Conservation (phyloP, 192 early-diverging fungal genomes). For the Umbelopsis vinacea region DNA sequence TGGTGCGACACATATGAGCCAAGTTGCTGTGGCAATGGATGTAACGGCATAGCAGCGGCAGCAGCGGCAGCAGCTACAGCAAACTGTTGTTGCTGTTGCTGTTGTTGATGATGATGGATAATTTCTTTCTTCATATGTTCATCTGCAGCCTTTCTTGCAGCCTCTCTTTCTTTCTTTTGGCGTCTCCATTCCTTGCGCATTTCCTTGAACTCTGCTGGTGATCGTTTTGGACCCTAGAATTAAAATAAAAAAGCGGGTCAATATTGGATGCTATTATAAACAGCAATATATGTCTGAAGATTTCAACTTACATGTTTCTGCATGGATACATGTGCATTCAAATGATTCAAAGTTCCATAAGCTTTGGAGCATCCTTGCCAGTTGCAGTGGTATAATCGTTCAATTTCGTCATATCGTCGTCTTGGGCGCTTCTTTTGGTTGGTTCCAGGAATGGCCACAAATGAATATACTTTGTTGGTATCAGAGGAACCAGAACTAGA, state of each 20-base stretch:
- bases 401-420: conserved; percentile 62
- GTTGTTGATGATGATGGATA: conserved; percentile 6
- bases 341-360: conserved; percentile 65
- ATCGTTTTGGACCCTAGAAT: conserved; percentile 54
- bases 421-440: conserved; percentile 61
- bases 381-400: conserved; percentile 61
- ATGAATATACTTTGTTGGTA: conserved; percentile 37
- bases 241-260: neutral
- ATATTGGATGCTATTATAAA: neutral
- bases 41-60: conserved; percentile 18
- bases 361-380: conserved; percentile 58
- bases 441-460: conserved; percentile 56
- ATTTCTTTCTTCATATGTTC: conserved; percentile 22
- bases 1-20: neutral
- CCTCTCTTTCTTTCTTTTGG: conserved; percentile 54
- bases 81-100: conserved; percentile 18
- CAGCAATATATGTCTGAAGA: neutral
- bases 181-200: conserved; percentile 58
- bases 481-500: conserved; percentile 12
- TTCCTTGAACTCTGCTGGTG: conserved; percentile 62
- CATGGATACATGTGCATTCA: conserved; percentile 68
- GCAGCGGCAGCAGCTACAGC: conserved; percentile 5
- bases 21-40: neutral
- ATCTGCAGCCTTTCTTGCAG: conserved; percentile 22
- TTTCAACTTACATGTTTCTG: conserved; percentile 52